A percentile compares a stretch with the other conserved stretches of the same genome.
phyloP scores from a whole-genome alignment of 441 rosid species.

The Populus hybrid region DNA sequence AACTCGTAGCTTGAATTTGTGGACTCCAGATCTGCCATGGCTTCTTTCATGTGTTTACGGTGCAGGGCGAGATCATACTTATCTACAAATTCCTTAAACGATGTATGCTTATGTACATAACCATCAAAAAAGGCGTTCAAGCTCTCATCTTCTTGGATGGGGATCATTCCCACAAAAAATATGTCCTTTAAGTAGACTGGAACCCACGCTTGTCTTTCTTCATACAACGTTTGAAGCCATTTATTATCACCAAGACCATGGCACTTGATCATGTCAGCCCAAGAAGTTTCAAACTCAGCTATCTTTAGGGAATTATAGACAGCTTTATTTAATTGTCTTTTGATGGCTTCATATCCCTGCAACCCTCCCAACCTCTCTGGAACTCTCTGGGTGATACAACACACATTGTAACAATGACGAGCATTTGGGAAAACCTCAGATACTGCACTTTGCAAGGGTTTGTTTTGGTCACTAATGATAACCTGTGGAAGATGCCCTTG shows the following conservation, averaged over 20 bases:
- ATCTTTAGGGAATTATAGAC: slow-evolving; percentile 41
- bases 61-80: slow-evolving; percentile 43
- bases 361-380: slow-evolving; percentile 49
- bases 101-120: slow-evolving; percentile 48
- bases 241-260: slow-evolving; percentile 40
- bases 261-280: slow-evolving; percentile 38
- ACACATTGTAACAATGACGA: slow-evolving; percentile 34
- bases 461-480: slow-evolving; percentile 44
- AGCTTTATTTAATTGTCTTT: slow-evolving; percentile 30
- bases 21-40: slow-evolving; percentile 39
- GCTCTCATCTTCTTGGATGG: slow-evolving; percentile 39
- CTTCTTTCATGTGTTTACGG: slow-evolving; percentile 45
- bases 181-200: slow-evolving; percentile 48
- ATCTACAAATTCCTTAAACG: slow-evolving; percentile 53
- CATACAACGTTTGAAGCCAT: slow-evolving; percentile 46
- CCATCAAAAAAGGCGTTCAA: slow-evolving; percentile 43
- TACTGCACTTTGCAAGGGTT: slow-evolving; percentile 39
- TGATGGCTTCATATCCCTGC: slow-evolving; percentile 42
- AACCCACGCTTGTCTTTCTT: slow-evolving; percentile 44
- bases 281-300: slow-evolving; percentile 43
- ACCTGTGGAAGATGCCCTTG: slow-evolving; percentile 38
- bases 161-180: slow-evolving; percentile 48
- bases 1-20: slow-evolving; percentile 32
- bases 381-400: slow-evolving; percentile 45
- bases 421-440: slow-evolving; percentile 45